Evolutionary conservation across 176 grass and related monocot genomes (phyloP), one percentile per base, ranked within the genome.

Genomic region (Phyllostachys edulis): DNA sequence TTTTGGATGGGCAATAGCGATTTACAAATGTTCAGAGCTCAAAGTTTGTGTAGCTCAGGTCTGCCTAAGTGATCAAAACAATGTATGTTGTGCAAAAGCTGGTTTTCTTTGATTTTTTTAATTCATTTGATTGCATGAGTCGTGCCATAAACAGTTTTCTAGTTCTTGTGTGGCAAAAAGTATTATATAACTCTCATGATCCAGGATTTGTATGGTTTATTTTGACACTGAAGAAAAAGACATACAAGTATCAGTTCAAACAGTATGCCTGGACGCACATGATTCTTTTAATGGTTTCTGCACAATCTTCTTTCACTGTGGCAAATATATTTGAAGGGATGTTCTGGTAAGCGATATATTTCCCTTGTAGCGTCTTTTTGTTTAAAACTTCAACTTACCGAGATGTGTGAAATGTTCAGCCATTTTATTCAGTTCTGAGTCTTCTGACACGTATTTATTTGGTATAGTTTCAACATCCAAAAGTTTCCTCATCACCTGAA

Each of bases 271-370:
- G 97, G 97, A 99, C 93, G 1, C 97, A 92, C 84, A 99, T 99
- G 97, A 99, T 99, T 71, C 97, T 99, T 89, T 81, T 99, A 64
- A 94, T 85, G 24, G 97, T 99, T 77, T 99, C 91, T 79, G 90
- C 67, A 4, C 97, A 99, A 63, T 99, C 97, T 26, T 87, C 97
- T 67, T 99, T 99, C 70, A 99, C 97, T 13, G 97, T 99, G n/a
- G 97, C 91, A 89, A 99, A 96, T 90, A 99, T 99, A 90, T 99
- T 99, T 78, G 93, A 99, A 92, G 97, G 97, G 69, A 99, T 99
- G 70, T 96, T 99, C 82, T 99, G 97, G 97, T 99, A 94, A 64
- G 85, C 13, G 26, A 66, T 84, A 52, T 63, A 40, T 41, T 62
- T 79, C 51, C 42, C 63, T 61, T 78, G 32, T 56, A 57, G 41